These are phyloP conservation scores for Corymbia citriodora DNA, from an alignment of 441 rosid species.

Conservation along the genomic window DNA sequence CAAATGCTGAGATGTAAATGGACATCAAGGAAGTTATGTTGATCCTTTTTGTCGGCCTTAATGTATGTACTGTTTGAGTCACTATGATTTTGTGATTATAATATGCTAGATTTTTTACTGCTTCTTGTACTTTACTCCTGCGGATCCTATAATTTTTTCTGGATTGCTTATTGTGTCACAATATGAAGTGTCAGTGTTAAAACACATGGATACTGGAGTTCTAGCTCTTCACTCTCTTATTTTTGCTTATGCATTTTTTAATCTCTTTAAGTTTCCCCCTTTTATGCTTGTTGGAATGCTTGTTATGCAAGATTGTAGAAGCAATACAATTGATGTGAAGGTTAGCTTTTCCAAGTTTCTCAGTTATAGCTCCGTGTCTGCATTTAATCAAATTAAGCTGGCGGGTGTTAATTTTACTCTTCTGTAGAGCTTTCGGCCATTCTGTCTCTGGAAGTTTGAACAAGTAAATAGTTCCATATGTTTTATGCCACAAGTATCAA, in stretches of 20 bases:
- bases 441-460: background rate
- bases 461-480: background rate
- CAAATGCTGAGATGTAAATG: background rate
- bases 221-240: background rate
- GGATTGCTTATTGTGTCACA: background rate
- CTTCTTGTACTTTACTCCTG: background rate
- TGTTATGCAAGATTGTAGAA: background rate
- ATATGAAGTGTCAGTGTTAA: too few relatives aligned
- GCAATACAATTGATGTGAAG: background rate
- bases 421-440: background rate
- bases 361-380: background rate
- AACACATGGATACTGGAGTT: background rate
- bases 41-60: background rate
- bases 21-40: background rate
- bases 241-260: background rate
- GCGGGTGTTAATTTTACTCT: background rate
- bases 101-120: background rate
- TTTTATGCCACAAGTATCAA: background rate
- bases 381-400: background rate
- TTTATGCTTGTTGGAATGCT: background rate
- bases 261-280: background rate
- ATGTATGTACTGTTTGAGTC: background rate
- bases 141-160: background rate
- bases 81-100: background rate
- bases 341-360: background rate